These are phyloP conservation scores for Podochytrium sp. DNA, from an alignment of 192 early-diverging fungal genomes.

Conservation along the genomic window DNA sequence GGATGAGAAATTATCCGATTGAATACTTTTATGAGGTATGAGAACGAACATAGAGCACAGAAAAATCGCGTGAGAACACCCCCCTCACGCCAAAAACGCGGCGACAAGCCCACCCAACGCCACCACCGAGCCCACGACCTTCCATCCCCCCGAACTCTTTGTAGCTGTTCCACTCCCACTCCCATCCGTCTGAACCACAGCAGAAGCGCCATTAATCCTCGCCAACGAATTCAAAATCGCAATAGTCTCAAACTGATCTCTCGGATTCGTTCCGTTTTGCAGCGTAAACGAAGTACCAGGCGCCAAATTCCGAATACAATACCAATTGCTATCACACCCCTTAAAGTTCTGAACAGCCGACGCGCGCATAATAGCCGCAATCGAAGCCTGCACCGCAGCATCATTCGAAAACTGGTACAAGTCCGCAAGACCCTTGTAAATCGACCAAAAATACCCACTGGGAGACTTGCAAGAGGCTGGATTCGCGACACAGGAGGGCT, in stretches of 20 bases:
- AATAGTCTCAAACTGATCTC: constrained; percentile 35
- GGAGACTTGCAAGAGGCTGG: neutral
- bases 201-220: neutral
- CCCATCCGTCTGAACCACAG: too few species aligned
- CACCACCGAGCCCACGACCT: too few species aligned
- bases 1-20: too few species aligned
- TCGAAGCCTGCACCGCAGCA: neutral
- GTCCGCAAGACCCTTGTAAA: constrained; percentile 22
- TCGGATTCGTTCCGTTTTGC: constrained; percentile 17
- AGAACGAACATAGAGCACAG: too few species aligned
- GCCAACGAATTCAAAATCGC: constrained; percentile 25
- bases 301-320: constrained; percentile 16
- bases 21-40: too few species aligned
- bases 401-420: constrained; percentile 11
- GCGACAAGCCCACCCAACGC: too few species aligned
- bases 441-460: neutral
- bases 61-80: too few species aligned
- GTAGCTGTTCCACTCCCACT: too few species aligned
- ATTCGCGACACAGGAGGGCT: neutral
- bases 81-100: too few species aligned
- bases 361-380: neutral
- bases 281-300: neutral
- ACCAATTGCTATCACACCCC: constrained; percentile 9
- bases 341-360: neutral
- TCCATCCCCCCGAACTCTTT: too few species aligned